Evolutionary conservation across 768 basidiomycete genomes (phyloP).

Genomic region (Pleurotus sapidus): DNA sequence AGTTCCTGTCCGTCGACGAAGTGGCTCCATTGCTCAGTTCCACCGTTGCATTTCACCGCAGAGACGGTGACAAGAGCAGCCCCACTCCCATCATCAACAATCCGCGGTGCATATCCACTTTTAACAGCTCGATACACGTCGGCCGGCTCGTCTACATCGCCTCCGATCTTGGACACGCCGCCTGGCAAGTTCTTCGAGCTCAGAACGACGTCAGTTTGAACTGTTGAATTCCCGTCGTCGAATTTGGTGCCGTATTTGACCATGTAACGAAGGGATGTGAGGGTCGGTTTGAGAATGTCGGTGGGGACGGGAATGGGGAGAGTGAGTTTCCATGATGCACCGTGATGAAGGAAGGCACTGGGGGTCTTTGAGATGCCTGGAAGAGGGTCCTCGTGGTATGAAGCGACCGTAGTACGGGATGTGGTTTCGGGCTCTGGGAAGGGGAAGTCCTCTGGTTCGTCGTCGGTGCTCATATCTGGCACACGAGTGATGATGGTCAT

Average conservation of each 20-base stretch:
- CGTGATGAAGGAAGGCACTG: background rate
- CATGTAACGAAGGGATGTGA: constrained; percentile 14
- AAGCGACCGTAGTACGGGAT: constrained; percentile 2
- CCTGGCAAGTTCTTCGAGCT: constrained; percentile 1
- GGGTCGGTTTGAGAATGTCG: constrained; percentile 13
- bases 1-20: constrained; percentile 15
- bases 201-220: constrained; percentile 20
- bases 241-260: constrained; percentile 20
- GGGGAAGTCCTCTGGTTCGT: too few species aligned
- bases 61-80: constrained; percentile 14
- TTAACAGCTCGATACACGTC: constrained; percentile 1
- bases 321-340: constrained; percentile 13
- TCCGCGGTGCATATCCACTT: constrained; percentile 12
- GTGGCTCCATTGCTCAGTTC: constrained; percentile 18
- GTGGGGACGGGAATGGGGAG: constrained; percentile 10
- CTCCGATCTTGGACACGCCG: constrained; percentile 6
- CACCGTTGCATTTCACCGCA: constrained; percentile 17
- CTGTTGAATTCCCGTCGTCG: constrained; percentile 17
- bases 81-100: constrained; percentile 13
- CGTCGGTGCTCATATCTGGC: too few species aligned
- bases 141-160: background rate
- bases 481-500: too few species aligned
- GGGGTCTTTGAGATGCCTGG: background rate
- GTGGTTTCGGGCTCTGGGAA: too few species aligned
- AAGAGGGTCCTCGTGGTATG: constrained; percentile 14